These are phyloP conservation scores for Sclerotinia borealis DNA, from an alignment of 2,329 filamentous ascomycete species.

Conservation along the genomic window DNA sequence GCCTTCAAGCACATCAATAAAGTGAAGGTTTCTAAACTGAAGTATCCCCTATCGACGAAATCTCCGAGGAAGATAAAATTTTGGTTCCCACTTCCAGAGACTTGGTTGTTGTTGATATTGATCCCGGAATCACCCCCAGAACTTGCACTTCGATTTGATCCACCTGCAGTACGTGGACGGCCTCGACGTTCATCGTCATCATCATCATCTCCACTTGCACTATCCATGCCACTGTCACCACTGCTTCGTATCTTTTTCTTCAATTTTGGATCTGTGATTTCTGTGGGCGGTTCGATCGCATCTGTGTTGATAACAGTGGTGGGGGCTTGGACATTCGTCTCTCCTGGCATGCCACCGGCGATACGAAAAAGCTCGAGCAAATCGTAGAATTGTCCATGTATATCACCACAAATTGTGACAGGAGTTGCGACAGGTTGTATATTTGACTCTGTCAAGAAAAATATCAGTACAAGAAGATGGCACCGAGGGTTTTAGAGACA, in stretches of 20 bases:
- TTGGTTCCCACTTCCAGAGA: slow-evolving; percentile 50
- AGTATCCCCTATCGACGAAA: slow-evolving; percentile 70
- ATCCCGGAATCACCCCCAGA: slow-evolving; percentile 34
- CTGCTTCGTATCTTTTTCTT: slow-evolving; percentile 72
- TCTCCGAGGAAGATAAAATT: slow-evolving; percentile 70
- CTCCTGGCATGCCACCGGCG: slow-evolving; percentile 91
- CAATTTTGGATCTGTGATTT: slow-evolving; percentile 81
- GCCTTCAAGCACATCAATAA: slow-evolving; percentile 67
- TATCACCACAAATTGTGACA: slow-evolving; percentile 95
- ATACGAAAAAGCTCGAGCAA: slow-evolving; percentile 94
- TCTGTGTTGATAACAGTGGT: slow-evolving; percentile 79
- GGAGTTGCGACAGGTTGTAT: slow-evolving; percentile 97
- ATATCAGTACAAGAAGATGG: slow-evolving; percentile 19
- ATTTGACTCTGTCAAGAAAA: slow-evolving; percentile 70
- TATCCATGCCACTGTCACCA: slow-evolving; percentile 43
- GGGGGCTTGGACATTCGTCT: slow-evolving; percentile 63
- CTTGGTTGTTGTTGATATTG: slow-evolving; percentile 34
- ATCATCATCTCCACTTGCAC: slow-evolving; percentile 44
- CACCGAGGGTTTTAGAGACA: background rate
- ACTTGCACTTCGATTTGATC: slow-evolving; percentile 40
- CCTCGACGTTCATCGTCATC: slow-evolving; percentile 46
- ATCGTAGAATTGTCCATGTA: slow-evolving; percentile 98
- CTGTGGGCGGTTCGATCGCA: slow-evolving; percentile 84
- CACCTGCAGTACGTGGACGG: slow-evolving; percentile 37
- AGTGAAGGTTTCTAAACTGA: slow-evolving; percentile 68